These are phyloP conservation scores for Corallochytrium limacisporum DNA, from an alignment of 78 protist species.

Conservation along the genomic window DNA sequence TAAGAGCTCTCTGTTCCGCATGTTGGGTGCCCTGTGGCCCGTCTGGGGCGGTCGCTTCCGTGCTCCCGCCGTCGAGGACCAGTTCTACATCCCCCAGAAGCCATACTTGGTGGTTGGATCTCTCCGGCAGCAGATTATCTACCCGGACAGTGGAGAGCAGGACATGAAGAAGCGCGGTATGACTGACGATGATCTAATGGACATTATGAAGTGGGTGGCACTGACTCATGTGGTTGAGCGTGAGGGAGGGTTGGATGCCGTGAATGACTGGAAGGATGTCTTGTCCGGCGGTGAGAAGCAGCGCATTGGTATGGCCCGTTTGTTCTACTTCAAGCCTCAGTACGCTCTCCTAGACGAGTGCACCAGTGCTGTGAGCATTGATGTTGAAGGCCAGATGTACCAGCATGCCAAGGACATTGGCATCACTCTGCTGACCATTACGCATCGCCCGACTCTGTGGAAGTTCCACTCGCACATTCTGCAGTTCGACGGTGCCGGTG, in stretches of 20 bases:
- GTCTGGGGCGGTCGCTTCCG: background rate
- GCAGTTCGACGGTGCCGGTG: conserved; percentile 30
- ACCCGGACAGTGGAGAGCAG: background rate
- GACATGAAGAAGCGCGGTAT: background rate
- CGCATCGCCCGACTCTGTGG: conserved; percentile 39
- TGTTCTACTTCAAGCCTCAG: conserved; percentile 43
- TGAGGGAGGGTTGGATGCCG: conserved; percentile 26
- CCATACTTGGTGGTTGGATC: conserved; percentile 33
- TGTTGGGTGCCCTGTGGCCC: conserved; percentile 66
- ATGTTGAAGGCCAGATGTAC: conserved; percentile 28
- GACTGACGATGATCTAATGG: background rate
- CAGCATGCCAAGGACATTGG: conserved; percentile 12
- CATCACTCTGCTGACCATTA: conserved; percentile 37
- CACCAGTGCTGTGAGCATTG: conserved; percentile 35
- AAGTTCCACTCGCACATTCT: conserved; percentile 27
- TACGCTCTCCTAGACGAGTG: conserved; percentile 55
- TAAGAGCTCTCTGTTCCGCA: conserved; percentile 48
- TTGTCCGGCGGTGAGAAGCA: conserved; percentile 58
- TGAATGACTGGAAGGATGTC: conserved; percentile 37
- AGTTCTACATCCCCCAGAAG: conserved; percentile 26
- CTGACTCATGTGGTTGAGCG: background rate
- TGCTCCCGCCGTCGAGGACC: background rate
- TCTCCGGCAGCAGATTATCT: conserved; percentile 32
- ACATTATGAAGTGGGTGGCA: background rate
- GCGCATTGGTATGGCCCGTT: conserved; percentile 24